phyloP scores from a whole-genome alignment of 2,329 filamentous ascomycete species.

The Pseudogymnoascus sp. region DNA sequence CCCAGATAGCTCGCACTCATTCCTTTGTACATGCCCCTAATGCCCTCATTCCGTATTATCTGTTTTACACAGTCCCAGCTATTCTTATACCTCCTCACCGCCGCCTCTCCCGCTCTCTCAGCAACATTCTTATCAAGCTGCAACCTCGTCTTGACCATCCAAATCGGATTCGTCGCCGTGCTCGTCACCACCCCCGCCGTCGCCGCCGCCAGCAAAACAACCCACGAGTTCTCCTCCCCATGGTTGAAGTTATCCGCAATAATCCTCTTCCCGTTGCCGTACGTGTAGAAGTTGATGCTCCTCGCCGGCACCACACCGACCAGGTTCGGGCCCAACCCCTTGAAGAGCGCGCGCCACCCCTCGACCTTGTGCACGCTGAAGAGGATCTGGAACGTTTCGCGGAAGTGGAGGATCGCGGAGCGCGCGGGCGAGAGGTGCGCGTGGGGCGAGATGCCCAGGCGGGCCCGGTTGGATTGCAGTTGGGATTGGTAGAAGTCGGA shows the following conservation, averaged over 20 bases:
- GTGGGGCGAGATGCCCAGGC: constrained; percentile 39
- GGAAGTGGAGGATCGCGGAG: constrained; percentile 63
- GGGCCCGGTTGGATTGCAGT: constrained; percentile 58
- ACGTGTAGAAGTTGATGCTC: constrained; percentile 89
- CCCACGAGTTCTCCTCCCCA: constrained; percentile 60
- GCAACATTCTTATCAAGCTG: constrained; percentile 84
- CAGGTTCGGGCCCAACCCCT: constrained; percentile 83
- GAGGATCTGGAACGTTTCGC: constrained; percentile 80
- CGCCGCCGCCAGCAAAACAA: constrained; percentile 70
- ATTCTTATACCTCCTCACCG: constrained; percentile 69
- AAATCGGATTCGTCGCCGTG: constrained; percentile 91
- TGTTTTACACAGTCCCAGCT: constrained; percentile 81
- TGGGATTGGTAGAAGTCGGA: constrained; percentile 91
- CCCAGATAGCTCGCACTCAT: constrained; percentile 88
- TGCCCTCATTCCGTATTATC: constrained; percentile 70
- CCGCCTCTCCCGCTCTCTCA: constrained; percentile 43
- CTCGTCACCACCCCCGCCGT: constrained; percentile 76
- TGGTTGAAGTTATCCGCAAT: constrained; percentile 67
- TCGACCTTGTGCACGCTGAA: constrained; percentile 71
- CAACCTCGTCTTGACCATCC: constrained; percentile 88
- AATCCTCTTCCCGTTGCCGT: constrained; percentile 82
- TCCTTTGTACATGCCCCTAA: constrained; percentile 78
- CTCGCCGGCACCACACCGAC: constrained; percentile 83
- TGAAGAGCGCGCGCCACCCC: constrained; percentile 82
- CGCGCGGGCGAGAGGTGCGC: constrained; percentile 55